Evolutionary conservation across 2,329 filamentous ascomycete species (phyloP).

Genomic region (Colletotrichum lupini): DNA sequence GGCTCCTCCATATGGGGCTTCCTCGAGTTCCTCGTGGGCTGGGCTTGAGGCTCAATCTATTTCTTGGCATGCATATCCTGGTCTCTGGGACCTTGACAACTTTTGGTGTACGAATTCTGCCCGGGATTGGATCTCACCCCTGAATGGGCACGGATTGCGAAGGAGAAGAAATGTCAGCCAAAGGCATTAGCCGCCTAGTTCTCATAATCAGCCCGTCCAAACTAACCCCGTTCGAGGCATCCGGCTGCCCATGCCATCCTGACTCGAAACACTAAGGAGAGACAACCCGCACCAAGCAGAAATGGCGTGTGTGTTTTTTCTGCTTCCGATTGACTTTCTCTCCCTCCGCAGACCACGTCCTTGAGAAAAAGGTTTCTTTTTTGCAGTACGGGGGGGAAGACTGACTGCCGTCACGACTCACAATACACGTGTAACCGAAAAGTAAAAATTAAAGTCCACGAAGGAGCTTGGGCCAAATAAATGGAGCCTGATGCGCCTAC

Average conservation of each 20-base stretch:
- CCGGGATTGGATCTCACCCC: conserved; percentile 4
- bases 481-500: conserved; percentile 2
- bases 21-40: background rate
- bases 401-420: background rate
- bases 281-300: background rate
- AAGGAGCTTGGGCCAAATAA: conserved; percentile 20
- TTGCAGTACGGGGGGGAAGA: background rate
- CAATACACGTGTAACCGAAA: background rate
- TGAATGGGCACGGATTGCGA: background rate
- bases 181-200: background rate
- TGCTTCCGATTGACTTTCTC: conserved; percentile 11
- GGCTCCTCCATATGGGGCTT: background rate
- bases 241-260: background rate
- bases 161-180: background rate
- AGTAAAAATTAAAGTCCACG: background rate
- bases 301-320: background rate
- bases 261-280: conserved; percentile 23
- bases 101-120: background rate
- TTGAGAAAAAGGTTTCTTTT: background rate
- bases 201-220: background rate
- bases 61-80: conserved; percentile 24
- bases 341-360: conserved; percentile 17
- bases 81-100: background rate
- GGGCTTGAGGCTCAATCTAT: conserved; percentile 28
- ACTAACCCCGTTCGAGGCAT: conserved; percentile 18